These are phyloP conservation scores for Mycena maculata DNA, from an alignment of 768 basidiomycete genomes.

Conservation along the genomic window DNA sequence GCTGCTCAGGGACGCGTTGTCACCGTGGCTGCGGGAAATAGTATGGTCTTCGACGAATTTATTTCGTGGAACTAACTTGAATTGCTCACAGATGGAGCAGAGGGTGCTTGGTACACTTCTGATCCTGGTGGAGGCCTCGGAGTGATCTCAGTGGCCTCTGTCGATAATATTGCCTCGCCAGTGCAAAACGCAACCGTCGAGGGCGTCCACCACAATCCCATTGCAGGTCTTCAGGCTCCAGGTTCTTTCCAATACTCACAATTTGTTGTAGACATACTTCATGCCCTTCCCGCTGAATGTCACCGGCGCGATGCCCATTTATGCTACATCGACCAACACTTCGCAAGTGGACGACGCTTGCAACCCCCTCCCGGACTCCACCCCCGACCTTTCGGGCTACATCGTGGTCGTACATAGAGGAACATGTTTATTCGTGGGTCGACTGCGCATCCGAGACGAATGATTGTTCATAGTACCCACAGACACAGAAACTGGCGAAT, in stretches of 20 bases:
- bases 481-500: constrained; percentile 53
- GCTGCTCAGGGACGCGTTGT: constrained; percentile 59
- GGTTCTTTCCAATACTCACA: not conserved
- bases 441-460: not conserved
- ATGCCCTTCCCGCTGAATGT: constrained; percentile 48
- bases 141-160: constrained; percentile 51
- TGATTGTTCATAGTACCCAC: not conserved
- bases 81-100: constrained; percentile 40
- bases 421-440: constrained; percentile 52
- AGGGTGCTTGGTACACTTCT: constrained; percentile 60
- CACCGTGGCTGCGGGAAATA: constrained; percentile 60
- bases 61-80: not conserved
- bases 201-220: constrained; percentile 25
- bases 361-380: constrained; percentile 49
- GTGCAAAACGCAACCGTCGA: constrained; percentile 27
- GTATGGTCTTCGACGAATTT: not conserved
- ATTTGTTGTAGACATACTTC: constrained; percentile 46
- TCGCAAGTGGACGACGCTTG: constrained; percentile 56
- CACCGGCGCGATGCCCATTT: constrained; percentile 50
- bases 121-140: constrained; percentile 51
- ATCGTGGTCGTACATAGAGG: constrained; percentile 57
- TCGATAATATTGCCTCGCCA: constrained; percentile 24
- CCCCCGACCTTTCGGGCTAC: constrained; percentile 52
- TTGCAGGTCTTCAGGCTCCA: constrained; percentile 15
- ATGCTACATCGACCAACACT: constrained; percentile 53